phyloP scores from a whole-genome alignment of 2,329 filamentous ascomycete species.

The Helotiales sp. region DNA sequence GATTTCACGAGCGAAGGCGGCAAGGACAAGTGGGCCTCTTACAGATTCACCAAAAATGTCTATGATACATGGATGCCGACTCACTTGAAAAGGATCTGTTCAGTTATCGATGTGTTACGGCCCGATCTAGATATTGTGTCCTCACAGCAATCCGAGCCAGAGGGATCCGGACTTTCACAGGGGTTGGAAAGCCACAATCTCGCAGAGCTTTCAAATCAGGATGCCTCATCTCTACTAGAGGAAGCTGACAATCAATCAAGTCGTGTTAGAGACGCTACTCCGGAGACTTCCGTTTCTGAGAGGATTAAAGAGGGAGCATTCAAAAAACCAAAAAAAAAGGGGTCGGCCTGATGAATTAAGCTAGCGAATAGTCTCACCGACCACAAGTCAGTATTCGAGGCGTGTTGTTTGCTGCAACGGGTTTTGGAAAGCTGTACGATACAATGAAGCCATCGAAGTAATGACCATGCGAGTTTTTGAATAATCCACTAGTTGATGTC shows the following conservation, averaged over 20 bases:
- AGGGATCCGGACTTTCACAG: conserved; percentile 18
- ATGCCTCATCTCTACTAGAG: not conserved
- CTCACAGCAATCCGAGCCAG: conserved; percentile 13
- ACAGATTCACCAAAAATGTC: conserved; percentile 31
- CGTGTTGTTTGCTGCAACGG: conserved; percentile 12
- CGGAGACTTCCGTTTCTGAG: not conserved
- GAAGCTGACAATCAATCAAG: not conserved
- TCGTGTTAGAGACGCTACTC: not conserved
- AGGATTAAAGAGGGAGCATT: not conserved
- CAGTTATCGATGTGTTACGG: conserved; percentile 28
- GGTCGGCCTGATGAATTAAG: conserved; percentile 5
- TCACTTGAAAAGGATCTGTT: conserved; percentile 36
- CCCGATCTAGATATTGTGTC: conserved; percentile 29
- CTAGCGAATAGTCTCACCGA: conserved; percentile 9
- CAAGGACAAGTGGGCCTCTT: conserved; percentile 32
- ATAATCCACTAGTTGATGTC: conserved; percentile 8
- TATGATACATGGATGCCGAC: conserved; percentile 35
- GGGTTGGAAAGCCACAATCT: not conserved
- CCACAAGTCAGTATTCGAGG: conserved; percentile 13
- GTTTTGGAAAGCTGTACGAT: conserved; percentile 10
- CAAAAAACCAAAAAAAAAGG: not conserved
- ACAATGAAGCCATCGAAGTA: conserved; percentile 8
- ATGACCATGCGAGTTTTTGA: conserved; percentile 8
- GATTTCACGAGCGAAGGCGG: conserved; percentile 30
- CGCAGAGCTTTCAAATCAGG: not conserved